These are phyloP conservation scores for Dimocarpus longan DNA, from an alignment of 345 rosid species.

Conservation along the genomic window DNA sequence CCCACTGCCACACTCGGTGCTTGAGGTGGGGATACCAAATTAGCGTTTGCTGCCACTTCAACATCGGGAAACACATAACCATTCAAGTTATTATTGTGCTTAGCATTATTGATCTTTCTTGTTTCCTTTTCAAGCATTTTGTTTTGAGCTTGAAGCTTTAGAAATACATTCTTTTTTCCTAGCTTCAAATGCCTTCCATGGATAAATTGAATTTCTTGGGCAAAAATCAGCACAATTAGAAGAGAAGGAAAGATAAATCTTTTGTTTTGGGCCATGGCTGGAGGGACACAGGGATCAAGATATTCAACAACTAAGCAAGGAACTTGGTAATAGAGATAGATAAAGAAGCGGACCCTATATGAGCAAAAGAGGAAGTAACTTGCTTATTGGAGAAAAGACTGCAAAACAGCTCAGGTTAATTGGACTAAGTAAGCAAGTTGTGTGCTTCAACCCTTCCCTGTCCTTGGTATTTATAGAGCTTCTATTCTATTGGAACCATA, in stretches of 20 bases:
- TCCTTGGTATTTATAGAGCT: constrained; percentile 17
- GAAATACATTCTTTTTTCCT: neutral
- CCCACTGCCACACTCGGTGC: constrained; percentile 14
- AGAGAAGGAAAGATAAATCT: constrained; percentile 32
- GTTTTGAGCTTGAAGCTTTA: constrained; percentile 9
- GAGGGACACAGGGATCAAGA: neutral
- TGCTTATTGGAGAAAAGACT: neutral
- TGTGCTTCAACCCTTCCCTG: constrained; percentile 1
- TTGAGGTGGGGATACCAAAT: constrained; percentile 22
- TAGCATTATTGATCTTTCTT: constrained; percentile 5
- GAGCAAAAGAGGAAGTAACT: neutral
- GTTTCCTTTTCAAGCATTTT: constrained; percentile 15
- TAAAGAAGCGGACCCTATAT: neutral
- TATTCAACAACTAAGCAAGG: neutral
- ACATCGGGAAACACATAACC: neutral
- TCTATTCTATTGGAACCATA: neutral
- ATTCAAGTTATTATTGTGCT: neutral
- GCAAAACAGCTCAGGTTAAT: neutral
- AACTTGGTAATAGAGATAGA: neutral
- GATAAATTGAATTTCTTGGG: constrained; percentile 29
- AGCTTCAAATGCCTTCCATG: constrained; percentile 45
- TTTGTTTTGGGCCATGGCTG: constrained; percentile 40
- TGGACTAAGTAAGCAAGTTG: neutral
- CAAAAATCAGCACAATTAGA: constrained; percentile 36
- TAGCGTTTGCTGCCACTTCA: neutral